Conservation (phyloP, 2,329 filamentous ascomycete genomes). For the Monilinia fructicola region DNA sequence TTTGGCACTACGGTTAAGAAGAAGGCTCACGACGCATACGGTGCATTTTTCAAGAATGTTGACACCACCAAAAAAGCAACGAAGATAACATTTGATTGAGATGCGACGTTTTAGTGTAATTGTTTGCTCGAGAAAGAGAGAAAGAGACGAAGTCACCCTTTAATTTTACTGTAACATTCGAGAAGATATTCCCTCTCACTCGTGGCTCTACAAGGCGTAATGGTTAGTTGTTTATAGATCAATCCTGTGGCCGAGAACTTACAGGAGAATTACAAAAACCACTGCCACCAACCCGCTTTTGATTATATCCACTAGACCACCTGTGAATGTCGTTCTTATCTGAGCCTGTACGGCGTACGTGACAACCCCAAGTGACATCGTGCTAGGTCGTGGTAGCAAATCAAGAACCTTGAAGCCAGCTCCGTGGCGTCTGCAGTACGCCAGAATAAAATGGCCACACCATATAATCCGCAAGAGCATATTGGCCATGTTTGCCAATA, state of each 20-base stretch:
- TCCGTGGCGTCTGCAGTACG: conserved; percentile 57
- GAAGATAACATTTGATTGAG: conserved; percentile 87
- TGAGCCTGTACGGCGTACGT: conserved; percentile 46
- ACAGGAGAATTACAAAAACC: conserved; percentile 59
- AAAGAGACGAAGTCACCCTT: conserved; percentile 35
- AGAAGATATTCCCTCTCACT: conserved; percentile 56
- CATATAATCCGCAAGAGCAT: conserved; percentile 83
- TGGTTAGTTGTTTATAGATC: conserved; percentile 21
- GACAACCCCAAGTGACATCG: conserved; percentile 47
- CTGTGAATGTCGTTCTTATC: conserved; percentile 33
- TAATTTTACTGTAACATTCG: conserved; percentile 50
- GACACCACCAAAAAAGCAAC: conserved; percentile 80
- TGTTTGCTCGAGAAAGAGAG: conserved; percentile 16
- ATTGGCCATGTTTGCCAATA: conserved; percentile 85
- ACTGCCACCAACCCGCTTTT: conserved; percentile 52
- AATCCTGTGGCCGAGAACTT: conserved; percentile 42
- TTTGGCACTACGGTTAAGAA: conserved; percentile 99
- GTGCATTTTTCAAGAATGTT: conserved; percentile 91
- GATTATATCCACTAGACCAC: conserved; percentile 41
- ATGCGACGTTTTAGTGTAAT: conserved; percentile 11
- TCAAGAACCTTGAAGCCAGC: conserved; percentile 45
- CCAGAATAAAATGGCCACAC: conserved; percentile 70
- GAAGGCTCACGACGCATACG: conserved; percentile 94
- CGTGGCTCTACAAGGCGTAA: conserved; percentile 47
- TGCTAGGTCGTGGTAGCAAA: conserved; percentile 48